Evolutionary conservation across 768 basidiomycete genomes (phyloP).

Genomic region (Lactifluus rugatus): DNA sequence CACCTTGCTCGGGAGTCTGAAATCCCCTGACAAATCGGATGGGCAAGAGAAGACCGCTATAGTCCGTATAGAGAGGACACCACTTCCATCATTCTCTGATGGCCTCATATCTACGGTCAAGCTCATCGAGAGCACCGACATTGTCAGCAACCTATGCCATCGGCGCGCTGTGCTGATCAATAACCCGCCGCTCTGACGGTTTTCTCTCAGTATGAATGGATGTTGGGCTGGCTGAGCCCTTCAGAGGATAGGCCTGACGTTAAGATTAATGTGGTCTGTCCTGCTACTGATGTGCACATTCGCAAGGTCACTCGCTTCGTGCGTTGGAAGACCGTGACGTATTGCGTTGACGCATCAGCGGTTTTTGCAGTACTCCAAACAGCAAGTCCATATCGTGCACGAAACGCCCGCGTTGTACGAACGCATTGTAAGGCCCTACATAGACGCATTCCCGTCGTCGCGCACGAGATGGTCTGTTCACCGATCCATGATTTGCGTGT

Average conservation of each 20-base stretch:
- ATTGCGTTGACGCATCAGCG: not conserved
- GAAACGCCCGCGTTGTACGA: constrained; percentile 80
- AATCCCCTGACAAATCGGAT: not conserved
- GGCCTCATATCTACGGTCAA: constrained; percentile 34
- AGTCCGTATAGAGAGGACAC: constrained; percentile 69
- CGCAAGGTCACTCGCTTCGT: constrained; percentile 45
- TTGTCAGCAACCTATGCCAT: constrained; percentile 36
- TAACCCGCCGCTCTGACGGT: not conserved
- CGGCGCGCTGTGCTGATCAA: no score
- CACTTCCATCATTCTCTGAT: constrained; percentile 42
- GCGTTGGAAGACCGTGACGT: not conserved
- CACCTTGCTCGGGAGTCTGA: constrained; percentile 9
- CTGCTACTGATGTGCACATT: constrained; percentile 85
- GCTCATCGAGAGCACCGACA: constrained; percentile 54
- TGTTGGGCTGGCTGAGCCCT: constrained; percentile 58
- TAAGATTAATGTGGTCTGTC: constrained; percentile 77
- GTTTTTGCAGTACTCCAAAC: constrained; percentile 58
- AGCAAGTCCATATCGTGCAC: constrained; percentile 58
- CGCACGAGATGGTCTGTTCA: constrained; percentile 70
- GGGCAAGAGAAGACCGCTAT: constrained; percentile 37
- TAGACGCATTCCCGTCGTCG: constrained; percentile 58
- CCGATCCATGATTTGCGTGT: not conserved
- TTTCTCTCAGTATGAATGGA: constrained; percentile 62
- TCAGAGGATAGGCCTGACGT: constrained; percentile 46
- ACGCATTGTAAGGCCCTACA: constrained; percentile 66